These are phyloP conservation scores for Nelumbo lutea DNA, from an alignment of 164 flowering plant genomes.

Conservation along the genomic window DNA sequence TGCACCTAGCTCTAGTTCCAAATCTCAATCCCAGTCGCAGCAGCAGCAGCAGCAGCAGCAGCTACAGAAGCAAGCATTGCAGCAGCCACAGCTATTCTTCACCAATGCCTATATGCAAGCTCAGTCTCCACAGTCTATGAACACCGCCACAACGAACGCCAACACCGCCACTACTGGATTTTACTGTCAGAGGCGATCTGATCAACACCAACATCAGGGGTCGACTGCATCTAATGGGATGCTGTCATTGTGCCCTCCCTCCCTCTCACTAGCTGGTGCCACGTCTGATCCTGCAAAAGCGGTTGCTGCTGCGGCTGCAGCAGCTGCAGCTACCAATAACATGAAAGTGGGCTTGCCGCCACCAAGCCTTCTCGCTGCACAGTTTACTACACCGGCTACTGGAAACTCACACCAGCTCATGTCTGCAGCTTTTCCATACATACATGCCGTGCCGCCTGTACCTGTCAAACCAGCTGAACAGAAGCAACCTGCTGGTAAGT, in stretches of 20 bases:
- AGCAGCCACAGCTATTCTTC: constrained; percentile 55
- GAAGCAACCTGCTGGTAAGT: constrained; percentile 85
- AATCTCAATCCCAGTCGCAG: constrained; percentile 20
- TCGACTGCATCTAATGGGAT: constrained; percentile 39
- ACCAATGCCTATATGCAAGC: constrained; percentile 46
- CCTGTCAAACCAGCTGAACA: constrained; percentile 74
- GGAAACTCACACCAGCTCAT: constrained; percentile 36
- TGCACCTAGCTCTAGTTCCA: constrained; percentile 24
- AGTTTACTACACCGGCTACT: constrained; percentile 38
- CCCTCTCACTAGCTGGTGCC: constrained; percentile 30
- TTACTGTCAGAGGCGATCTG: constrained; percentile 40
- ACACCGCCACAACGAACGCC: constrained; percentile 10
- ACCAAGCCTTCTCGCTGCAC: constrained; percentile 40
- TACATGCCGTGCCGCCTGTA: constrained; percentile 52
- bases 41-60: constrained; percentile 21
- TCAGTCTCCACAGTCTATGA: constrained; percentile 35
- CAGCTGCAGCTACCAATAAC: constrained; percentile 39
- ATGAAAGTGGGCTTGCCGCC: constrained; percentile 43
- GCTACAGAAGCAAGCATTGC: constrained; percentile 28
- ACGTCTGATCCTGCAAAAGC: constrained; percentile 65
- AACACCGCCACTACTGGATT: constrained; percentile 34
- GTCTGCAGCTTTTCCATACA: constrained; percentile 54
- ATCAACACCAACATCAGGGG: constrained; percentile 33
- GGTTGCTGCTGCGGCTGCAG: constrained; percentile 35
- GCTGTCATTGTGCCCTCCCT: constrained; percentile 40